phyloP scores from a whole-genome alignment of 2,329 filamentous ascomycete species.

The Aspergillus texensis region DNA sequence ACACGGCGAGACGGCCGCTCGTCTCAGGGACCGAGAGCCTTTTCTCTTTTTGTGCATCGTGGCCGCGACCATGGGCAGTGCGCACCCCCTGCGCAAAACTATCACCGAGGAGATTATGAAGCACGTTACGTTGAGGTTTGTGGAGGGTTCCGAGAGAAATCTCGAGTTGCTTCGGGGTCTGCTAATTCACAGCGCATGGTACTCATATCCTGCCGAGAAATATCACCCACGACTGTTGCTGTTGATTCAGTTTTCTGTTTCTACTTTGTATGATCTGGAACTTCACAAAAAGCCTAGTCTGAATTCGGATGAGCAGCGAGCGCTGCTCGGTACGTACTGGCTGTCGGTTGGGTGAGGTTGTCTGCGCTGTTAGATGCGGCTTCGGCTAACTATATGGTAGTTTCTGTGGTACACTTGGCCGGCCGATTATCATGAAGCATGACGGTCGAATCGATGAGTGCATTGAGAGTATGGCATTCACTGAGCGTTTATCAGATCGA shows the following conservation, averaged over 20 bases:
- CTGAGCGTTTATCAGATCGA: background rate
- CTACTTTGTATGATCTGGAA: background rate
- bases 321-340: background rate
- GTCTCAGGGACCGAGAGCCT: background rate
- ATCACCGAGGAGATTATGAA: background rate
- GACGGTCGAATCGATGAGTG: background rate
- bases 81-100: background rate
- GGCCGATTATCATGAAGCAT: background rate
- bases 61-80: background rate
- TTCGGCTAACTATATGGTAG: background rate
- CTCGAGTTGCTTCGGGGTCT: slow-evolving; percentile 27
- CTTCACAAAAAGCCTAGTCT: background rate
- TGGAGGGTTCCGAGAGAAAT: slow-evolving; percentile 26
- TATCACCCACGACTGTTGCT: slow-evolving; percentile 26
- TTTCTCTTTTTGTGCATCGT: background rate
- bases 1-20: background rate
- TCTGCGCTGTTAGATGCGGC: background rate
- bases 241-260: slow-evolving; percentile 25
- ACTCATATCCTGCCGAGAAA: slow-evolving; percentile 27
- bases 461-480: background rate
- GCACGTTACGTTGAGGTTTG: slow-evolving; percentile 4
- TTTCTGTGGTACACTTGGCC: background rate
- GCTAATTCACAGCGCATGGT: slow-evolving; percentile 26
- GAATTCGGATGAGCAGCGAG: background rate
- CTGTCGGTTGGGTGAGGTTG: background rate